Percentiles rank a stretch among this genome's conserved stretches.
phyloP scores from a whole-genome alignment of 1,139 yeast species.

The Scheffersomyces quercinus region DNA sequence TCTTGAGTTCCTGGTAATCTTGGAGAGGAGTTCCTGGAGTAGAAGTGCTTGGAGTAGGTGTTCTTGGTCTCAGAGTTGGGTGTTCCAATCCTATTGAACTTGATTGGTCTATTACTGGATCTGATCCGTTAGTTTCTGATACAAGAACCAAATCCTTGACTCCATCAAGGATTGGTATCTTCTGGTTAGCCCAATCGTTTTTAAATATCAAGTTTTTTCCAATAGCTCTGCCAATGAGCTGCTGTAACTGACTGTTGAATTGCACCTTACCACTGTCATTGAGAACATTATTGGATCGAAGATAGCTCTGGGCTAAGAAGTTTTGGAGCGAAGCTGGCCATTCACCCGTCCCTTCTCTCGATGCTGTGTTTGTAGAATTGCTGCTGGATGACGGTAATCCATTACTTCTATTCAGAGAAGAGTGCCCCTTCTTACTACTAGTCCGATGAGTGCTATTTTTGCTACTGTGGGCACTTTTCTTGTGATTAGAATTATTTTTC shows the following conservation, averaged over 20 bases:
- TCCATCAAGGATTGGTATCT: constrained; percentile 51
- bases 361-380: background rate
- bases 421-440: constrained; percentile 1
- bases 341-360: background rate
- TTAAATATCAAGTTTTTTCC: constrained; percentile 44
- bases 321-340: constrained; percentile 52
- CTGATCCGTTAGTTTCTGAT: background rate
- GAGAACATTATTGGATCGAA: constrained; percentile 25
- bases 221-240: constrained; percentile 52
- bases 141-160: constrained; percentile 3
- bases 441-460: constrained; percentile 17
- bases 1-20: constrained; percentile 4
- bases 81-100: too few relatives aligned
- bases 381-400: background rate
- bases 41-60: constrained; percentile 4
- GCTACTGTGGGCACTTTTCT: constrained; percentile 3
- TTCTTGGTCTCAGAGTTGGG: too few relatives aligned
- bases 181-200: constrained; percentile 62
- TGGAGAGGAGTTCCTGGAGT: constrained; percentile 4
- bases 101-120: too few relatives aligned
- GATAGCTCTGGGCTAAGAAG: constrained; percentile 49
- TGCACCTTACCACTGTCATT: constrained; percentile 26
- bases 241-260: constrained; percentile 47
- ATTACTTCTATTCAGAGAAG: constrained; percentile 1
- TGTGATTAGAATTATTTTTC: background rate